Evolutionary conservation across 495 filamentous ascomycete genomes (phyloP).

Genomic region (Aspergillus panamensis): DNA sequence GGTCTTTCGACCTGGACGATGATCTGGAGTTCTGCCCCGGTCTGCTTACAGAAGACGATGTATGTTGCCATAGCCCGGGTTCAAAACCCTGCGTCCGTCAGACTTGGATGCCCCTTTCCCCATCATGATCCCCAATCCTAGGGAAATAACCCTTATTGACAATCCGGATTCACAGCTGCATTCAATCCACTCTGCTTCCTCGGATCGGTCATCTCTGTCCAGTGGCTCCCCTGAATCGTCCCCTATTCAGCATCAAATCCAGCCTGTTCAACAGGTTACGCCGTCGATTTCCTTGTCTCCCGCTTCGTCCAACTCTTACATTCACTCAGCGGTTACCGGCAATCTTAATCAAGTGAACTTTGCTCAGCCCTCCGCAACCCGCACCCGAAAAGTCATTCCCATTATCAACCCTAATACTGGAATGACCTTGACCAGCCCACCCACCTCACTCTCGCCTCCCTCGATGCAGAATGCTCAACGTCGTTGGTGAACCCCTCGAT

Average conservation of each 20-base stretch:
- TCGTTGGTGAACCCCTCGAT: conserved; percentile 52
- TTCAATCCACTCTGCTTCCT: conserved; percentile 80
- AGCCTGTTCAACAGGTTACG: conserved; percentile 70
- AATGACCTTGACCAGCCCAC: conserved; percentile 83
- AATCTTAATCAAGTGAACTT: conserved; percentile 63
- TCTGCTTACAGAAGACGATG: conserved; percentile 92
- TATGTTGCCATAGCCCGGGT: conserved; percentile 53
- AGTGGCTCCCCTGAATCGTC: conserved; percentile 93
- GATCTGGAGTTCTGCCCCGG: conserved; percentile 95
- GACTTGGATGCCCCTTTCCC: conserved; percentile 2
- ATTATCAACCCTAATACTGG: conserved; percentile 97
- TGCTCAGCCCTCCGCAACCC: conserved; percentile 81
- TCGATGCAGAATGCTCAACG: conserved; percentile 73
- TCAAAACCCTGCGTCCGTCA: conserved; percentile 1
- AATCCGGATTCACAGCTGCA: conserved; percentile 57
- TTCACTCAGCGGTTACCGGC: conserved; percentile 53
- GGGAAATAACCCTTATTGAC: conserved; percentile 15
- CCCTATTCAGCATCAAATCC: conserved; percentile 74
- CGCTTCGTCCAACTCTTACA: conserved; percentile 60
- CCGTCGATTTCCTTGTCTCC: conserved; percentile 79
- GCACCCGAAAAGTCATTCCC: conserved; percentile 92
- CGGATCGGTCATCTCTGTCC: conserved; percentile 90
- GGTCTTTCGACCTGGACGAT: conserved; percentile 95
- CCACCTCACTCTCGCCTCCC: conserved; percentile 80
- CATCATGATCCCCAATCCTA: background rate